Evolutionary conservation across 306 rosid species (phyloP).

Genomic region (Begonia fuchsioides): DNA sequence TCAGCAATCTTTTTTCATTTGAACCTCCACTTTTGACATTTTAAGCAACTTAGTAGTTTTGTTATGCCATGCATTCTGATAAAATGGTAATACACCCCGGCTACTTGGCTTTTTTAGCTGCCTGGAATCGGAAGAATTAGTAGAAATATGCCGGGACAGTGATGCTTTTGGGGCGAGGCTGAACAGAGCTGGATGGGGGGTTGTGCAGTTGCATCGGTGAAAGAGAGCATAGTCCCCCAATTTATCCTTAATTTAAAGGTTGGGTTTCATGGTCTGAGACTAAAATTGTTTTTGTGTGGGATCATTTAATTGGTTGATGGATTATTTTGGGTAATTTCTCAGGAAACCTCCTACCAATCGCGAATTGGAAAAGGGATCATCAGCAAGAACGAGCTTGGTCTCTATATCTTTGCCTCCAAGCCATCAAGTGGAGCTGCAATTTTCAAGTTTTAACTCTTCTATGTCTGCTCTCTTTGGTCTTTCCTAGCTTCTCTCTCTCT

Average conservation of each 20-base stretch:
- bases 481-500: too few relatives aligned
- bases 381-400: constrained; percentile 51
- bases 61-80: too few relatives aligned
- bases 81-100: background rate
- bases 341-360: background rate
- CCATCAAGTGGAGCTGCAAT: constrained; percentile 98
- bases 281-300: background rate
- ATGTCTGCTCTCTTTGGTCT: too few relatives aligned
- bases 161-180: constrained; percentile 95
- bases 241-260: constrained; percentile 86
- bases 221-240: constrained; percentile 75
- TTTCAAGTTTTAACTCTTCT: constrained; percentile 36
- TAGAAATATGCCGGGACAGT: constrained; percentile 33
- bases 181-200: constrained; percentile 99
- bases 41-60: too few relatives aligned
- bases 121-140: constrained; percentile 93
- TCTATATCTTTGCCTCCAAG: constrained; percentile 85
- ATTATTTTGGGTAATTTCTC: background rate
- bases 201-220: constrained; percentile 88
- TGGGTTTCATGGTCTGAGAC: constrained; percentile 2
- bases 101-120: constrained; percentile 37
- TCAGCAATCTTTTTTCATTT: too few relatives aligned
- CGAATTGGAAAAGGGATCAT: background rate
- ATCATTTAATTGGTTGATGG: background rate
- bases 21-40: too few relatives aligned